phyloP scores from a whole-genome alignment of 2,329 filamentous ascomycete genomes.

The Microcyclosporella mali region DNA sequence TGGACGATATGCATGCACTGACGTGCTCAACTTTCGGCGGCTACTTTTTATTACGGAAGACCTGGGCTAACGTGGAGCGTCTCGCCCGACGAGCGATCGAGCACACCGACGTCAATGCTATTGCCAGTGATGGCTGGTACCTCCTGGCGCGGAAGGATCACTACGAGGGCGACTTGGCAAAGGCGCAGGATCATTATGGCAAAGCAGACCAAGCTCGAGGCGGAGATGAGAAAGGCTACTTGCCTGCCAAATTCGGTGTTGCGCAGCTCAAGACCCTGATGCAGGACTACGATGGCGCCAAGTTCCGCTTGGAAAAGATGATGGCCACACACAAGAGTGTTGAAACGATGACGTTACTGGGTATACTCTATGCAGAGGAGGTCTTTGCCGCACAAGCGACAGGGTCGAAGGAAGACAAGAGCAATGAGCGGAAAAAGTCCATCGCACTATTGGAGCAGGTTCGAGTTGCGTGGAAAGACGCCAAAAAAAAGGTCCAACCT shows the following conservation, averaged over 20 bases:
- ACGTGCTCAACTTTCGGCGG: constrained; percentile 84
- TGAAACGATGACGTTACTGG: constrained; percentile 87
- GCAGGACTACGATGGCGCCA: constrained; percentile 82
- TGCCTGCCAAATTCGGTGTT: constrained; percentile 90
- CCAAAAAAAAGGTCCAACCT: constrained; percentile 72
- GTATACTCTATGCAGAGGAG: constrained; percentile 89
- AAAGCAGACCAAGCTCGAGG: constrained; percentile 87
- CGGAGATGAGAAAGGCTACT: constrained; percentile 80
- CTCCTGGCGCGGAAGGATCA: constrained; percentile 87
- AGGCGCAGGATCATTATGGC: constrained; percentile 79
- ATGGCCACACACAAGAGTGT: constrained; percentile 59
- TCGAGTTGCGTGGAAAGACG: constrained; percentile 82
- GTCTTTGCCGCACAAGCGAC: constrained; percentile 72
- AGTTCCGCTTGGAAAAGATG: constrained; percentile 90
- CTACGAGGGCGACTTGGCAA: constrained; percentile 65
- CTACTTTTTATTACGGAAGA: constrained; percentile 81
- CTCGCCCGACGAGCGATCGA: constrained; percentile 91
- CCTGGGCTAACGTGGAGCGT: constrained; percentile 72
- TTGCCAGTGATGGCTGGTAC: constrained; percentile 97
- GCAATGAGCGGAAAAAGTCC: constrained; percentile 77
- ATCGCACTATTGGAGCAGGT: constrained; percentile 78
- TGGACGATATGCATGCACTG: constrained; percentile 84
- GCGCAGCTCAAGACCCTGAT: constrained; percentile 83
- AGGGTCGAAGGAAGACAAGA: constrained; percentile 78
- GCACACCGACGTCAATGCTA: constrained; percentile 89